Base-by-base conservation (phyloP, 768 basidiomycete species). In the Suillus decipiens region DNA sequence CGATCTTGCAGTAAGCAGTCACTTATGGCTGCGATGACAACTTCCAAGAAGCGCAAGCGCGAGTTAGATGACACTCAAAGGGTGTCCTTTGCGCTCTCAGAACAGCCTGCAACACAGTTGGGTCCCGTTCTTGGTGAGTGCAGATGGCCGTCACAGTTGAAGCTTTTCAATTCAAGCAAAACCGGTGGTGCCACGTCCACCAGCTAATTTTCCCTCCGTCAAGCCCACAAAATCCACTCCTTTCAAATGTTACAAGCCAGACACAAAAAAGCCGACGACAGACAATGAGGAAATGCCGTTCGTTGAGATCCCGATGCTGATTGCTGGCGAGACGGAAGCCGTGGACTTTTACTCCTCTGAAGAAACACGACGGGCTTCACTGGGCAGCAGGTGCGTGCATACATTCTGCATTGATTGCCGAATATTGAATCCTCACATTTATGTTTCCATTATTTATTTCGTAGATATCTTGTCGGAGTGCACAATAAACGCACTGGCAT, bases 301-400 rank as follows among this genome's bases (percentile, higher is more conserved):
- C 55, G 72, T 70, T 15, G 68, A 71, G 22, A 76, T 66, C 66
- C 71, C 48, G 41, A 68, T 59, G 56, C 70, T 92, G 15, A 79
- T 96, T 28, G 92, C 87, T 0, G 96, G 90, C 5, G 95, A 96
- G 78, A 91, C 92, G n/a, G 81, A 87, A 34, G 80, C 84, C 22
- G 85, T 97, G 54, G 94, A 97, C 71, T 94, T 90, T 76, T 85
- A 86, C 67, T 88, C 91, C 61, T 81, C 85, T 33, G 81, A 84
- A 31, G 85, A 87, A 69, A 80, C 73, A 58, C 72, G 79, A 68
- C 73, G 78, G 5, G 82, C 83, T 36, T 78, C 85, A 51, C 74
- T 79, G 58, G 88, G 89, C 33, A 93, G 89, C 78, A 86, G 84
- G 93, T 93, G 70, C 69, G 87, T 77, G 53, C 57, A 53, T 22